phyloP scores from a whole-genome alignment of 1,284 basidiomycete species.

The Pseudozyma sp. region DNA sequence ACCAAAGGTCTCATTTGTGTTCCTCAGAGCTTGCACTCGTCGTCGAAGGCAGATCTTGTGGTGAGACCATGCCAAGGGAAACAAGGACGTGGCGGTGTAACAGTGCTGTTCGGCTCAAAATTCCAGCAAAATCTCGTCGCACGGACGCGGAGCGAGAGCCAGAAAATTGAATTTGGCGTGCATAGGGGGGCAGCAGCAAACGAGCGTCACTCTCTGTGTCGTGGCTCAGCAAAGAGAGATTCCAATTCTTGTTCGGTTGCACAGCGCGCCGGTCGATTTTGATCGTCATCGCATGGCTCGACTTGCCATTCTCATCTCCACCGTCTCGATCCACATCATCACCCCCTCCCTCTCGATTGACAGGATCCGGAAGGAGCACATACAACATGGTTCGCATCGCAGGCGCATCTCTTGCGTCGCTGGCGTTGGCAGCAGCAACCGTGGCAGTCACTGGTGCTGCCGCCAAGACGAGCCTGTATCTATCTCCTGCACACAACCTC shows the following conservation, averaged over 20 bases:
- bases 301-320: background rate
- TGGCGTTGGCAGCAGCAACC: constrained; percentile 21
- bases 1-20: no score
- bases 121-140: constrained; percentile 7
- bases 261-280: background rate
- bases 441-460: constrained; percentile 12
- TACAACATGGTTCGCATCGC: constrained; percentile 35
- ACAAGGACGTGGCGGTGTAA: no score
- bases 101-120: background rate
- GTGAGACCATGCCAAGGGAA: no score
- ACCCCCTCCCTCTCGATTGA: background rate
- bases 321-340: background rate
- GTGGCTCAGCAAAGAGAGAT: background rate
- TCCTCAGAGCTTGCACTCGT: no score
- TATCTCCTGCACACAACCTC: constrained; percentile 32
- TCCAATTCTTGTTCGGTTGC: background rate
- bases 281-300: constrained; percentile 11
- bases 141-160: constrained; percentile 7
- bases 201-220: no score
- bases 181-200: constrained; percentile 2
- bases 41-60: no score
- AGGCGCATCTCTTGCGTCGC: constrained; percentile 12
- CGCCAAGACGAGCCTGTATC: constrained; percentile 44
- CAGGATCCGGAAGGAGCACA: background rate
- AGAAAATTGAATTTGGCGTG: background rate